A percentile compares a stretch with the other conserved stretches of the same genome.
These are phyloP conservation scores for Russula griseocarnosa DNA, from an alignment of 768 basidiomycete species.

Conservation along the genomic window DNA sequence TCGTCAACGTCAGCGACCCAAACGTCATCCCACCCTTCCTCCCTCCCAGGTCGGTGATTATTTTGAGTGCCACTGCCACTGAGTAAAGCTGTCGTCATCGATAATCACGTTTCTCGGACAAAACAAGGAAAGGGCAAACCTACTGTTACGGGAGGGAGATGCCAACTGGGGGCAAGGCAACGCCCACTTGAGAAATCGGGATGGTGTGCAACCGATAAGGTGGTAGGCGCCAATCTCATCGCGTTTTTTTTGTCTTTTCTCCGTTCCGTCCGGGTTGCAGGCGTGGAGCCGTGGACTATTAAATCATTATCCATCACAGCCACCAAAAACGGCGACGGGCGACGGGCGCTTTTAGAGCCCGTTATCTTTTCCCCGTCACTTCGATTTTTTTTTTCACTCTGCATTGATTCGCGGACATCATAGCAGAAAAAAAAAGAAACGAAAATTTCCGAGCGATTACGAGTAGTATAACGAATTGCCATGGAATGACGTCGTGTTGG, in stretches of 20 bases:
- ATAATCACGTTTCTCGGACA: neutral
- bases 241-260: neutral
- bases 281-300: neutral
- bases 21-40: neutral
- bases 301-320: too few relatives aligned
- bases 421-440: too few relatives aligned
- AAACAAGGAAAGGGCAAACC: neutral
- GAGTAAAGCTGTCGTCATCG: conserved; percentile 1
- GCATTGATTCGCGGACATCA: neutral
- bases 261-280: neutral
- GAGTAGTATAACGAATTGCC: neutral
- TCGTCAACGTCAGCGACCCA: conserved; percentile 4
- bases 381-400: neutral
- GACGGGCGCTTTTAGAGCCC: neutral
- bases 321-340: neutral
- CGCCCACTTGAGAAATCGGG: neutral
- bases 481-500: neutral
- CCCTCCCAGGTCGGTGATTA: neutral
- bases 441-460: neutral
- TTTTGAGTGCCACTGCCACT: neutral
- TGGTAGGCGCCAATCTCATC: conserved; percentile 7
- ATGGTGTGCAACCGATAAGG: neutral
- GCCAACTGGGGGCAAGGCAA: neutral
- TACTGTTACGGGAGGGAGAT: neutral
- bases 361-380: neutral